These are phyloP conservation scores for Diaporthe sp. DNA, from an alignment of 2,329 filamentous ascomycete genomes.

Conservation along the genomic window DNA sequence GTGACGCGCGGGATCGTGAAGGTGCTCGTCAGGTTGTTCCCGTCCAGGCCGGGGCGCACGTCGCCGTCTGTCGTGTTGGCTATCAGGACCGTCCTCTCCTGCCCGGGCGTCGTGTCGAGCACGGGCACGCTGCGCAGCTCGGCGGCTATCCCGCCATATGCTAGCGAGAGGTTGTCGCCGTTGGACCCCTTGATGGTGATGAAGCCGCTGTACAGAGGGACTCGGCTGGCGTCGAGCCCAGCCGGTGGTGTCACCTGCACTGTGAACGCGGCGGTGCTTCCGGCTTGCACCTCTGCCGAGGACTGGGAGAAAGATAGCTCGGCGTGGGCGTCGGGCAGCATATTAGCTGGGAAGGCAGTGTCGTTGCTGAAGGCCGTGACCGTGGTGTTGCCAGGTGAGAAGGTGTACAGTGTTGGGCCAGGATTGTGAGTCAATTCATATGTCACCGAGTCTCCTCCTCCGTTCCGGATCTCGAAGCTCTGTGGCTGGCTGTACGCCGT, in stretches of 20 bases:
- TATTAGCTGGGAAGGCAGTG: slow-evolving; percentile 31
- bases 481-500: slow-evolving; percentile 9
- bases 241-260: slow-evolving; percentile 48
- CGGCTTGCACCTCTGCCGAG: slow-evolving; percentile 46
- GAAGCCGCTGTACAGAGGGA: slow-evolving; percentile 60
- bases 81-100: slow-evolving; percentile 42
- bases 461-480: slow-evolving; percentile 30
- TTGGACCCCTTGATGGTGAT: slow-evolving; percentile 55
- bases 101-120: slow-evolving; percentile 40
- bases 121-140: slow-evolving; percentile 45
- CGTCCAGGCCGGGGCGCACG: slow-evolving; percentile 31
- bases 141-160: slow-evolving; percentile 55
- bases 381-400: slow-evolving; percentile 15
- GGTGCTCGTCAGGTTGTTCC: slow-evolving; percentile 29
- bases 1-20: slow-evolving; percentile 33
- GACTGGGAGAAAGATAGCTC: slow-evolving; percentile 43
- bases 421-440: slow-evolving; percentile 13
- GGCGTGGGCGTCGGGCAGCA: slow-evolving; percentile 41
- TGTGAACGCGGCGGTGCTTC: slow-evolving; percentile 44
- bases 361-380: slow-evolving; percentile 36
- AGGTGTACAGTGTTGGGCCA: slow-evolving; percentile 27
- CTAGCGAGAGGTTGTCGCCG: slow-evolving; percentile 53
- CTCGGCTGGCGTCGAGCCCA: slow-evolving; percentile 46
- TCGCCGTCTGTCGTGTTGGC: slow-evolving; percentile 29
- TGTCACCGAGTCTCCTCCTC: slow-evolving; percentile 1